Conservation (phyloP, 129 eudicot species). For the Arctium minus region DNA sequence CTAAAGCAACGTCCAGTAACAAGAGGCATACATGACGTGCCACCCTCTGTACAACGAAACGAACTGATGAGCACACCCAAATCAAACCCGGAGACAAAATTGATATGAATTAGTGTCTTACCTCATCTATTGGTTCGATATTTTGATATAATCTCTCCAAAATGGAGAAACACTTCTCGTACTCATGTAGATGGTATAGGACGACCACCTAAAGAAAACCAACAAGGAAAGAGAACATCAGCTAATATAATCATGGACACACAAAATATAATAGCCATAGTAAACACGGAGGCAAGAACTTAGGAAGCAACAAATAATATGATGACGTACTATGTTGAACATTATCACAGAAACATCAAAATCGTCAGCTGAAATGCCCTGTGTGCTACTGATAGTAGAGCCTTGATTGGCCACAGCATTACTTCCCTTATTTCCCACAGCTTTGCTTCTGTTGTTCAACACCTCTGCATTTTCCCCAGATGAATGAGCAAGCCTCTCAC, state of each 20-base stretch:
- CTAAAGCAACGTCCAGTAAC: conserved; percentile 81
- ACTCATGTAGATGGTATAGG: conserved; percentile 73
- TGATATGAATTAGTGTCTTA: conserved; percentile 2
- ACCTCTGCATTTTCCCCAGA: conserved; percentile 54
- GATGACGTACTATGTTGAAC: conserved; percentile 68
- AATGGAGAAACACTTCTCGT: conserved; percentile 62
- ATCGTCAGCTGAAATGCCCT: conserved; percentile 45
- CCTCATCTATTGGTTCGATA: conserved; percentile 91
- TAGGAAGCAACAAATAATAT: conserved; percentile 10
- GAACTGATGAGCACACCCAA: not conserved
- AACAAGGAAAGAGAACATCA: conserved; percentile 5
- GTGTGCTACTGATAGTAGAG: conserved; percentile 28
- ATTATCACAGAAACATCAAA: conserved; percentile 65
- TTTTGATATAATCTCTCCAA: conserved; percentile 75
- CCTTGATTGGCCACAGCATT: conserved; percentile 27
- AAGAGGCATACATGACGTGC: conserved; percentile 81
- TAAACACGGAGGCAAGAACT: not conserved
- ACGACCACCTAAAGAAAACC: conserved; percentile 62
- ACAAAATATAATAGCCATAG: not conserved
- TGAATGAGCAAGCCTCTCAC: conserved; percentile 68
- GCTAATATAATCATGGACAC: not conserved
- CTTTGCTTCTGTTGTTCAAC: conserved; percentile 37
- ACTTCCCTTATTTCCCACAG: conserved; percentile 34
- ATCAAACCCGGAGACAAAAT: not conserved
- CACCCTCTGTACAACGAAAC: conserved; percentile 46